Evolutionary conservation across 1,284 basidiomycete genomes (phyloP).

Genomic region (Leucoagaricus sp.): DNA sequence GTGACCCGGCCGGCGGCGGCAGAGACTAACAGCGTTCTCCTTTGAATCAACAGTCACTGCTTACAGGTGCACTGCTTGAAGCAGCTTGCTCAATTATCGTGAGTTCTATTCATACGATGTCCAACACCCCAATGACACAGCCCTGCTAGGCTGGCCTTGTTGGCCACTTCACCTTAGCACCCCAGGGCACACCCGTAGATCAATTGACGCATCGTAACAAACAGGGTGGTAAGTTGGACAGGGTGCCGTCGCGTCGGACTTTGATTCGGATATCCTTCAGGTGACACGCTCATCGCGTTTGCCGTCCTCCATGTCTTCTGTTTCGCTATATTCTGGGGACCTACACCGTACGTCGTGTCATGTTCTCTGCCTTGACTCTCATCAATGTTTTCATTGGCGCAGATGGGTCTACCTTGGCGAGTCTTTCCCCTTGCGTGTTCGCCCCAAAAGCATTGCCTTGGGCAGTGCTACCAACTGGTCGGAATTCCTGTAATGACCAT

Average conservation of each 20-base stretch:
- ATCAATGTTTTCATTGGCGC: neutral
- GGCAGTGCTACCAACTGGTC: constrained; percentile 53
- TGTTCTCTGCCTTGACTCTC: constrained; percentile 17
- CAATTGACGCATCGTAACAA: constrained; percentile 56
- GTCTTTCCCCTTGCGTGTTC: constrained; percentile 70
- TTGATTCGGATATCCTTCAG: too few species aligned
- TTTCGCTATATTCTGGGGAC: constrained; percentile 75
- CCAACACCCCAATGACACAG: neutral
- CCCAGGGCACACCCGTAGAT: constrained; percentile 45
- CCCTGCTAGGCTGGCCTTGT: constrained; percentile 60
- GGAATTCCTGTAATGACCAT: neutral
- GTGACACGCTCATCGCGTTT: constrained; percentile 71
- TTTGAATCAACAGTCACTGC: constrained; percentile 48
- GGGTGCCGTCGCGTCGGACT: too few species aligned
- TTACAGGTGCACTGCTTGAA: constrained; percentile 67
- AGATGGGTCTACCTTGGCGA: constrained; percentile 47
- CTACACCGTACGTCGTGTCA: constrained; percentile 59
- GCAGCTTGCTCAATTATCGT: constrained; percentile 65
- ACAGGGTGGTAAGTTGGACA: constrained; percentile 48
- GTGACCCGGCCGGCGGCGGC: neutral
- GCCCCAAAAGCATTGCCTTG: constrained; percentile 74
- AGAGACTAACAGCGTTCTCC: neutral
- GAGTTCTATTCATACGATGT: constrained; percentile 18
- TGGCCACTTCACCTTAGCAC: constrained; percentile 67
- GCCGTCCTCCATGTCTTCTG: constrained; percentile 77